Evolutionary conservation across 257 asterid species (phyloP).

Genomic region (Ligustrum vulgare): DNA sequence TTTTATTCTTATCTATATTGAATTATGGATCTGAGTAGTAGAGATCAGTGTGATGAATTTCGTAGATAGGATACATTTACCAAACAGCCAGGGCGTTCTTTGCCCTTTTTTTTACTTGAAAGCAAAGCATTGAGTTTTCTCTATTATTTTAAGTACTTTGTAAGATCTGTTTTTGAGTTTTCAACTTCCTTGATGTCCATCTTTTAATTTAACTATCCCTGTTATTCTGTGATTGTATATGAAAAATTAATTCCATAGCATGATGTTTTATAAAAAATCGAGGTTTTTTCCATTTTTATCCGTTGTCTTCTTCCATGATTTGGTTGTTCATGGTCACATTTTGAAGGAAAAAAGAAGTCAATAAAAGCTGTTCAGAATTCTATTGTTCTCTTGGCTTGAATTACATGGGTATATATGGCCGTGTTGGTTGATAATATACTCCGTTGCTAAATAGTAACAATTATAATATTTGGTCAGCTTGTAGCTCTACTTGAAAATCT

Average conservation of each 20-base stretch:
- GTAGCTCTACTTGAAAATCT: slow-evolving; percentile 30
- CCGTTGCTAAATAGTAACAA: slow-evolving; percentile 20
- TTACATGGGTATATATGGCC: neutral
- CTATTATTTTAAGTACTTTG: slow-evolving; percentile 13
- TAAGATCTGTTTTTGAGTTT: slow-evolving; percentile 22
- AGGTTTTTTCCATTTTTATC: neutral
- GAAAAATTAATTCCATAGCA: neutral
- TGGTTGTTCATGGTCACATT: neutral
- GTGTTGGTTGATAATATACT: slow-evolving; percentile 1
- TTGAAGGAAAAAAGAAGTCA: neutral
- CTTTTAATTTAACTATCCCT: neutral
- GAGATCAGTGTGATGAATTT: slow-evolving; percentile 16
- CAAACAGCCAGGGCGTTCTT: slow-evolving; percentile 7
- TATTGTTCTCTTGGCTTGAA: neutral
- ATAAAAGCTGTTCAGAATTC: neutral
- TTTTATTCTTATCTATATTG: neutral
- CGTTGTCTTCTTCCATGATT: neutral
- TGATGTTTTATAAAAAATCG: neutral
- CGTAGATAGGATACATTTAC: slow-evolving; percentile 6
- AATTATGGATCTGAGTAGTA: slow-evolving; percentile 31
- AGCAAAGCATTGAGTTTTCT: slow-evolving; percentile 27
- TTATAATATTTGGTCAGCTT: slow-evolving; percentile 31
- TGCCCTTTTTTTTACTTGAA: slow-evolving; percentile 23
- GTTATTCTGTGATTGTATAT: neutral
- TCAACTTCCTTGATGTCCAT: neutral